phyloP scores from a whole-genome alignment of 495 filamentous ascomycete genomes.

The Xylaria venustula region DNA sequence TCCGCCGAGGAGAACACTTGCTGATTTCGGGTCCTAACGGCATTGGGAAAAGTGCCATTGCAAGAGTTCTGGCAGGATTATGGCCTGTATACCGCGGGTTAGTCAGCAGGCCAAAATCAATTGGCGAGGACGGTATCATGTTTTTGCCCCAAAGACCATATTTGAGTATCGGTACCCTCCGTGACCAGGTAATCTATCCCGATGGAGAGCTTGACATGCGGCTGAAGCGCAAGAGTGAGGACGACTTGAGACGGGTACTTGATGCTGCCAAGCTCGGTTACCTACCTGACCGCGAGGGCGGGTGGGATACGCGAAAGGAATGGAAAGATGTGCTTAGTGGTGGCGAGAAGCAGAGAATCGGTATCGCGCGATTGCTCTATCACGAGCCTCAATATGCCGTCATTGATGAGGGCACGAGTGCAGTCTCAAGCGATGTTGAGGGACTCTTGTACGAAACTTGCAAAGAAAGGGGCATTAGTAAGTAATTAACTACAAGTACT shows the following conservation, averaged over 20 bases:
- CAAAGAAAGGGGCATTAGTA: constrained; percentile 89
- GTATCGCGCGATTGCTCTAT: constrained; percentile 84
- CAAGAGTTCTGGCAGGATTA: constrained; percentile 85
- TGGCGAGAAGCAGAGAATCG: constrained; percentile 97
- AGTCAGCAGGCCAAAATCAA: constrained; percentile 76
- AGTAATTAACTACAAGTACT: constrained; percentile 29
- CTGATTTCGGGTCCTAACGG: constrained; percentile 95
- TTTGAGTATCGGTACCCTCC: constrained; percentile 87
- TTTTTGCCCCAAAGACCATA: constrained; percentile 96
- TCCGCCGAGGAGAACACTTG: constrained; percentile 87
- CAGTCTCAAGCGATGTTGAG: constrained; percentile 92
- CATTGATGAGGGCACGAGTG: constrained; percentile 92
- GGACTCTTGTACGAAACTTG: constrained; percentile 88
- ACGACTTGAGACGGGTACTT: constrained; percentile 69
- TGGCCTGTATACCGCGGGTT: constrained; percentile 95
- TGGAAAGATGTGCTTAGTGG: constrained; percentile 98
- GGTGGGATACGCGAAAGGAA: constrained; percentile 94
- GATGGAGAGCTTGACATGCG: constrained; percentile 94
- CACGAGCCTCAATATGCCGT: constrained; percentile 94
- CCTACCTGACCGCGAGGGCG: constrained; percentile 86
- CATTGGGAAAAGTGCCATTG: constrained; percentile 86
- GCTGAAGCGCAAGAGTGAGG: constrained; percentile 70
- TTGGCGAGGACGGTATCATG: constrained; percentile 92
- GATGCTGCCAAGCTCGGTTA: constrained; percentile 85
- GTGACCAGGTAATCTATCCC: constrained; percentile 98